These are phyloP conservation scores for Citrullus amarus DNA, from an alignment of 306 rosid species.

Conservation along the genomic window DNA sequence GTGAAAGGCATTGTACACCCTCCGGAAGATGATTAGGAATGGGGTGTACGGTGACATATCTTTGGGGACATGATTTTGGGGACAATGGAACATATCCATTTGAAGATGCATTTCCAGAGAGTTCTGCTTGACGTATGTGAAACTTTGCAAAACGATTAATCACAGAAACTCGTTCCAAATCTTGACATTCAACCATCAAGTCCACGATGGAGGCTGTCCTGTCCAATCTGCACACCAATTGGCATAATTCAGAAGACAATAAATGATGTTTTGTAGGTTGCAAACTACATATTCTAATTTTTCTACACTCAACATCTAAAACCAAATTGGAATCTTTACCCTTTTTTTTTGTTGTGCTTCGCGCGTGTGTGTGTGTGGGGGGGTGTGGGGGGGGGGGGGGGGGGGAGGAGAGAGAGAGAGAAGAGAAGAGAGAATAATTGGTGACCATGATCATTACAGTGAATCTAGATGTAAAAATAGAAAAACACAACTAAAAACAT, in stretches of 20 bases:
- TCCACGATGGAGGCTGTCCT: conserved; percentile 30
- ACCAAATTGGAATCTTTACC: background rate
- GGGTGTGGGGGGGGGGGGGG: too few species aligned
- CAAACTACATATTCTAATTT: background rate
- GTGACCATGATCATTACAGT: background rate
- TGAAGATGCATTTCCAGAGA: conserved; percentile 25
- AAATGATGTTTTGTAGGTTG: background rate
- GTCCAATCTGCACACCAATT: conserved; percentile 33
- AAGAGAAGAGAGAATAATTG: too few species aligned
- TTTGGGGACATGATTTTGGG: conserved; percentile 19
- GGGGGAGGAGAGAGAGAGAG: too few species aligned
- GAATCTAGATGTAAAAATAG: background rate
- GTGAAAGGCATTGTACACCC: conserved; percentile 37
- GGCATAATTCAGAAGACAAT: background rate
- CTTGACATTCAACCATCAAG: conserved; percentile 34
- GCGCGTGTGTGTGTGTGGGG: too few species aligned
- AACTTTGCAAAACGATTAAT: conserved; percentile 50
- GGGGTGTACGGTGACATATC: conserved; percentile 34
- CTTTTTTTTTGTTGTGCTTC: background rate
- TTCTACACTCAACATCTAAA: background rate
- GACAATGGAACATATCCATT: conserved; percentile 14
- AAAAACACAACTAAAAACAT: background rate
- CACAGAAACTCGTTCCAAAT: conserved; percentile 45
- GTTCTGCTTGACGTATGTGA: conserved; percentile 32
- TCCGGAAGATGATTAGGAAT: conserved; percentile 42